Conservation (phyloP, 495 filamentous ascomycete species). For the Cladorrhinum samala region DNA sequence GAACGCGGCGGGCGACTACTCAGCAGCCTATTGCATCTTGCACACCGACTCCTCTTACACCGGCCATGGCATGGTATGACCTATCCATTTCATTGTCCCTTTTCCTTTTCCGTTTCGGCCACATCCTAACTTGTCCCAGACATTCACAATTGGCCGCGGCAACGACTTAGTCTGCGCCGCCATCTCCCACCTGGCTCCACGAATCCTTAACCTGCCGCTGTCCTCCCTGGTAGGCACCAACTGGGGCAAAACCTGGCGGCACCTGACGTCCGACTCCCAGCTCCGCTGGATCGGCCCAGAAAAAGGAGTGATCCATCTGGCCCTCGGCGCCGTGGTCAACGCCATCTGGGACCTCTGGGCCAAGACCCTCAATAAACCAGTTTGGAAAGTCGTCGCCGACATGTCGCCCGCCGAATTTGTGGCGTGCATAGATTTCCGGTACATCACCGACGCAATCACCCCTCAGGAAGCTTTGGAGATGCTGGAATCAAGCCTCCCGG, state of each 20-base stretch:
- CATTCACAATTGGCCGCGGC: conserved; percentile 93
- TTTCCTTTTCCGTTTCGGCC: not conserved
- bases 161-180: conserved; percentile 90
- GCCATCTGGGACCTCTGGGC: conserved; percentile 96
- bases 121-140: conserved; percentile 40
- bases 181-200: conserved; percentile 68
- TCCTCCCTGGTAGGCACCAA: conserved; percentile 61
- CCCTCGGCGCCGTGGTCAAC: conserved; percentile 84
- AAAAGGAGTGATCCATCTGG: conserved; percentile 91
- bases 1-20: conserved; percentile 94
- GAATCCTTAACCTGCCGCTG: conserved; percentile 66
- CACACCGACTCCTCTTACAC: conserved; percentile 65
- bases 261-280: conserved; percentile 84
- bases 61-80: conserved; percentile 81
- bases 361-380: conserved; percentile 75
- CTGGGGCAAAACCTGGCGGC: conserved; percentile 87
- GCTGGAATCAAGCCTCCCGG: conserved; percentile 53
- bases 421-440: conserved; percentile 83
- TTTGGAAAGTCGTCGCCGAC: conserved; percentile 84
- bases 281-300: conserved; percentile 94
- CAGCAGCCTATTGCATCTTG: conserved; percentile 86
- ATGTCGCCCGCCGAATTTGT: conserved; percentile 87
- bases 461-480: conserved; percentile 75
- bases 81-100: not conserved
- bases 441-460: conserved; percentile 89